phyloP scores from a whole-genome alignment of 805 yeast genomes.

The Starmera caribaea region DNA sequence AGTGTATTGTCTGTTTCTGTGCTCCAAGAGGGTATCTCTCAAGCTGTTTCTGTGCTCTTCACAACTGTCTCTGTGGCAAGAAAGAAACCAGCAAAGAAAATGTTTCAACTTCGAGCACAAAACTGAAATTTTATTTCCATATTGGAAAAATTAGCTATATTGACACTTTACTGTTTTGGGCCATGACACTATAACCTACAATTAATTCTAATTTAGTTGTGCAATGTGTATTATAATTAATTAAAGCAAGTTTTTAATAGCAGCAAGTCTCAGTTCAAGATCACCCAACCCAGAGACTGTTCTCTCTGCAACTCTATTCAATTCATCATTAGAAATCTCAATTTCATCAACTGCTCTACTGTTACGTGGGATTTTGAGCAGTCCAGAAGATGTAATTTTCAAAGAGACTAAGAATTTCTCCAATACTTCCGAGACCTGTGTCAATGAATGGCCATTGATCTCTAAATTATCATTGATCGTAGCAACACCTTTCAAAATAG shows the following conservation, averaged over 20 bases:
- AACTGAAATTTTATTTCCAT: neutral
- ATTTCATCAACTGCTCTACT: slow-evolving; percentile 1
- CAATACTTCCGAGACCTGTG: neutral
- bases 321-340: neutral
- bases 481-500: slow-evolving; percentile 3
- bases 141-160: neutral
- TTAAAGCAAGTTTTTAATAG: neutral
- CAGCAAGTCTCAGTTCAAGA: neutral
- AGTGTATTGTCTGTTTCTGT: neutral
- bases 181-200: neutral
- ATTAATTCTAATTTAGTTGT: too few species aligned
- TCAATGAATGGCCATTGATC: neutral
- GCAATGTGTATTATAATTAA: too few species aligned
- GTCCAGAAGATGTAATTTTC: neutral
- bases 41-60: too few species aligned
- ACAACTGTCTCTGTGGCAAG: neutral
- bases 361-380: neutral
- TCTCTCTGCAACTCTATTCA: neutral
- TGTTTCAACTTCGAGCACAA: neutral
- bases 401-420: neutral
- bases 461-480: neutral
- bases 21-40: neutral
- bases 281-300: neutral
- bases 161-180: neutral
- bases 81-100: neutral